phyloP scores from a whole-genome alignment of 2,329 filamentous ascomycete species.

The Fusarium algeriense region DNA sequence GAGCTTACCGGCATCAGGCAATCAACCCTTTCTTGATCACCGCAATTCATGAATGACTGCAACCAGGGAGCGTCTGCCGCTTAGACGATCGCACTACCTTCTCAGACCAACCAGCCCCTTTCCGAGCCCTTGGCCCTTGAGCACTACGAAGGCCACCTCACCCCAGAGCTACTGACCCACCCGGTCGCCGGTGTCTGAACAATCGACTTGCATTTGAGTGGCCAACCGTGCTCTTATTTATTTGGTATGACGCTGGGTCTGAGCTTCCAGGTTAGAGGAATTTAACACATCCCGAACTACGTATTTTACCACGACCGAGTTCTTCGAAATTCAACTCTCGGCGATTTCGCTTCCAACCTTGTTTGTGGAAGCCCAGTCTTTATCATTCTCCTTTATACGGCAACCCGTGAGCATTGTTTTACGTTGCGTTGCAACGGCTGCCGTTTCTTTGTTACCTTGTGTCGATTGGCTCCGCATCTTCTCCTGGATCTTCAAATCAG shows the following conservation, averaged over 20 bases:
- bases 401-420: slow-evolving; percentile 32
- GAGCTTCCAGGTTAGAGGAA: slow-evolving; percentile 46
- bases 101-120: slow-evolving; percentile 44
- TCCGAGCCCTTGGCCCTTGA: slow-evolving; percentile 39
- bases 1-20: slow-evolving; percentile 1
- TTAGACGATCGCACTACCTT: slow-evolving; percentile 39
- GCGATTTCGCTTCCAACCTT: slow-evolving; percentile 15
- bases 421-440: slow-evolving; percentile 35
- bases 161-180: slow-evolving; percentile 43
- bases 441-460: slow-evolving; percentile 27
- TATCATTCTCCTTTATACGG: slow-evolving; percentile 21
- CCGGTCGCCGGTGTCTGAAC: slow-evolving; percentile 18
- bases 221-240: slow-evolving; percentile 41
- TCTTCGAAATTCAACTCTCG: slow-evolving; percentile 34
- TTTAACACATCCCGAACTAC: slow-evolving; percentile 49
- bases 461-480: slow-evolving; percentile 37
- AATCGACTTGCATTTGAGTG: slow-evolving; percentile 41
- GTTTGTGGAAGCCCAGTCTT: slow-evolving; percentile 11
- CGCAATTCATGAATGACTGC: slow-evolving; percentile 11
- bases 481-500: slow-evolving; percentile 45
- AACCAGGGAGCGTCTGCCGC: slow-evolving; percentile 27
- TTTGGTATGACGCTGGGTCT: slow-evolving; percentile 50
- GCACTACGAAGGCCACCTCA: slow-evolving; percentile 36
- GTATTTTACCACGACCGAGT: slow-evolving; percentile 36
- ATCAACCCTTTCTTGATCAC: slow-evolving; percentile 3